phyloP scores from a whole-genome alignment of 192 early-diverging fungal genomes.

The Backusella tuberculispora region DNA sequence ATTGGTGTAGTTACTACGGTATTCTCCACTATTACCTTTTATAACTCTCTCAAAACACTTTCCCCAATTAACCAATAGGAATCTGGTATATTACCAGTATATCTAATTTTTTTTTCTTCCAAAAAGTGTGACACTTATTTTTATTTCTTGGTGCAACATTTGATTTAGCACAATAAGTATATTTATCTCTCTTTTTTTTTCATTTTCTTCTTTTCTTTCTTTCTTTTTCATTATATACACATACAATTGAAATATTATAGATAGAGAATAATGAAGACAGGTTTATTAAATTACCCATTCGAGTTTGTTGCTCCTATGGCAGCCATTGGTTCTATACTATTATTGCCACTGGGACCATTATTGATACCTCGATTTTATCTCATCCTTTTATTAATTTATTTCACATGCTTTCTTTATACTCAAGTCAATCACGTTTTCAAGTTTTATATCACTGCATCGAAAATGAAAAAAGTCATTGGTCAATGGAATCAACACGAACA shows the following conservation, averaged over 20 bases:
- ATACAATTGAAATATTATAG: neutral
- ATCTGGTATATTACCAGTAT: no score
- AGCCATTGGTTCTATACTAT: conserved; percentile 44
- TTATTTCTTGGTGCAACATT: neutral
- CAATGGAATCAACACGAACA: conserved; percentile 35
- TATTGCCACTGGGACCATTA: conserved; percentile 48
- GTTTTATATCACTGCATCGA: conserved; percentile 47
- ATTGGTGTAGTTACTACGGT: no score
- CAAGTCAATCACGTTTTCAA: conserved; percentile 52
- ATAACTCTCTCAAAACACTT: no score
- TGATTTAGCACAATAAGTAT: neutral
- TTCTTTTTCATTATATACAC: neutral
- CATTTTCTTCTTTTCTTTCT: neutral
- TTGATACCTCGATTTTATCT: conserved; percentile 49
- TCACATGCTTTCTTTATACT: conserved; percentile 46
- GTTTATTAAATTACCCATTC: conserved; percentile 44
- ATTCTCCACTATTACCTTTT: no score
- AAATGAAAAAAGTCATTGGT: conserved; percentile 46
- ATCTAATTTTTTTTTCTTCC: no score
- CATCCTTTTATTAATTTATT: conserved; percentile 49
- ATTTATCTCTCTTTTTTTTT: conserved; percentile 8
- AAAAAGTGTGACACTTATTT: neutral
- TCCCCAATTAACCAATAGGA: no score
- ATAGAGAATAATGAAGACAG: neutral
- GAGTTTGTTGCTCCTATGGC: conserved; percentile 52